Base-by-base conservation (phyloP, 2,329 filamentous ascomycete genomes). In the Immersiporthe knoxdaviesiana region DNA sequence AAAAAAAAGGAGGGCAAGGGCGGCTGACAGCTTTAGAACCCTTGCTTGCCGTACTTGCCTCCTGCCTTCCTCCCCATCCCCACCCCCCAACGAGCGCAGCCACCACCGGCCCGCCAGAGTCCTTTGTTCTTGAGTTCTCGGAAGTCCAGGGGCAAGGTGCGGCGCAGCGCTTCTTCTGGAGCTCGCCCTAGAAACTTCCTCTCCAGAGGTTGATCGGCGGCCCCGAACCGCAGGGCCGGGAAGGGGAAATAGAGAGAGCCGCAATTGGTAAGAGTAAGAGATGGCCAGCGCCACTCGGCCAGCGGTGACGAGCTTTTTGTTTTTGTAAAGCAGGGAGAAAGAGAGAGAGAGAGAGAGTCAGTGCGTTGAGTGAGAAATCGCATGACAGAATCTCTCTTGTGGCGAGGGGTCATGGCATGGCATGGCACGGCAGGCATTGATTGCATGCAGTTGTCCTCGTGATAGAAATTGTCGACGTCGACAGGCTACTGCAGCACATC, bases 81-180 rank as follows among this genome's bases (percentile, higher is more conserved):
- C n/a, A n/a, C n/a, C n/a, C n/a, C n/a, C n/a, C n/a, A n/a, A n/a
- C n/a, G n/a, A n/a, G n/a, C n/a, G n/a, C n/a, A n/a, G n/a, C n/a
- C n/a, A n/a, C n/a, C 56, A 59, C 56, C 32, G 56, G 30, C 16
- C 56, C 30, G 32, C 21, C 56, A 16, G 30, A 16, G 30, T 44
- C 16, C 35, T 41, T 63, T 47, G 37, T 21, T 41, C 39, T 41
- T 41, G 39, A 12, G 2, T 27, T 18, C 60, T 16, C 39, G 41
- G 39, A 39, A 30, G 18, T 47, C 7, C 32, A 59, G 44, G 44
- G 44, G 21, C 30, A 24, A 56, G 52, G 27, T 30, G 27, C 52
- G 52, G 52, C 52, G 52, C 52, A 50, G 37, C 18, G 60, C 39
- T 63, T 63, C 60, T 63, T 63, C 60, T 63, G 41, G 27, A 32